Base-by-base conservation (phyloP, 306 rosid species). In the Vigna trinervia region DNA sequence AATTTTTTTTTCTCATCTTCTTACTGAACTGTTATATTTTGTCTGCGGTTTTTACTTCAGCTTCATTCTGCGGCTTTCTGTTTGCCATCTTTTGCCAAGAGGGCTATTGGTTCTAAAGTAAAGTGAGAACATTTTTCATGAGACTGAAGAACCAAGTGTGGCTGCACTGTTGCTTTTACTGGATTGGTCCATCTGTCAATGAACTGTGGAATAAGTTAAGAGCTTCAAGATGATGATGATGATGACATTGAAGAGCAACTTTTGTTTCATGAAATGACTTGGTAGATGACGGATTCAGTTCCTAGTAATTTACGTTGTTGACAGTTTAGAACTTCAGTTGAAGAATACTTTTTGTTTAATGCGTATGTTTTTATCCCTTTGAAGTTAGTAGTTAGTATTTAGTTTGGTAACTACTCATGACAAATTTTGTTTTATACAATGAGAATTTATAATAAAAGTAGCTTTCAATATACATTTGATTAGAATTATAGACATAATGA, bases 61-160 rank as follows among this genome's bases (percentile, higher is more conserved):
- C 81, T 92, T 80, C 99, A 96, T 58, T 5, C 97, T 43, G 98
- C 99, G 4, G 91, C 99, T 61, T 96, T 96, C 96, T 96, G 99
- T 69, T 83, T 96, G 81, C 98, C 98, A 30, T 88, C 99, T 46
- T 96, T 96, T 87, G 99, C 99, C 4, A 89, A 86, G 89, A 95
- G 86, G 83, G 90, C 86, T 23, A 96, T 96, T 57, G 90, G 85
- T 43, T 66, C 91, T 52, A 88, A 88, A 75, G 75, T 83, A 58
- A 85, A 74, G 4, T 91, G 87, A 88, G 82, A 71, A 76, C 39
- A 74, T 17, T 75, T 41, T 28, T 77, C 66, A 12, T 36, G 75
- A 68, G 79, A 57, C 53, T 64, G 69, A 56, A 68, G 73, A 34
- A 78, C 80, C 58, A 58, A 59, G 14, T 39, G 38, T 63, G 36